These are phyloP conservation scores for Smittium culicis DNA, from an alignment of 371 early-diverging fungal genomes.

Conservation along the genomic window DNA sequence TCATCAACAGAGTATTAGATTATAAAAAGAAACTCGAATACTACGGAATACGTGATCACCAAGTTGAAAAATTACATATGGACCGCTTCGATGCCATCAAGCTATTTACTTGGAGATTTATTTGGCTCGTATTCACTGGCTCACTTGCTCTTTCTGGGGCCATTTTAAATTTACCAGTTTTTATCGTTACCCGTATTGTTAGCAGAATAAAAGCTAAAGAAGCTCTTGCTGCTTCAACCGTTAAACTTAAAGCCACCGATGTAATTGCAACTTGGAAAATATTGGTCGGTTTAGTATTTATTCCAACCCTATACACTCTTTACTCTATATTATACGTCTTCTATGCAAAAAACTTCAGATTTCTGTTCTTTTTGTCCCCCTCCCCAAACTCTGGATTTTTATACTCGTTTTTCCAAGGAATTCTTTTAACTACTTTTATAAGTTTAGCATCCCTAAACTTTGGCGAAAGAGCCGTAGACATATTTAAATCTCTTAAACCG, in stretches of 20 bases:
- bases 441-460: conserved; percentile 70
- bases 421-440: conserved; percentile 50
- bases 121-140: conserved; percentile 51
- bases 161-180: conserved; percentile 65
- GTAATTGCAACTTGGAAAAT: conserved; percentile 95
- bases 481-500: conserved; percentile 72
- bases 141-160: conserved; percentile 70
- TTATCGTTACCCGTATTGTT: conserved; percentile 49
- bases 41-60: conserved; percentile 90
- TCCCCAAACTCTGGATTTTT: conserved; percentile 5
- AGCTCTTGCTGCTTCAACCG: conserved; percentile 74
- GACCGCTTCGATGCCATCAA: conserved; percentile 50
- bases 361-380: conserved; percentile 10
- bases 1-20: conserved; percentile 54
- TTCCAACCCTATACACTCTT: conserved; percentile 58
- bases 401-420: conserved; percentile 37
- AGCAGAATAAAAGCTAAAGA: conserved; percentile 71
- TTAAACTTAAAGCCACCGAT: conserved; percentile 86
- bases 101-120: conserved; percentile 50
- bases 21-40: conserved; percentile 80
- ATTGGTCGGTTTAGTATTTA: conserved; percentile 60
- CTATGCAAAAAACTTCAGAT: conserved; percentile 17
- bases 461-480: conserved; percentile 79
- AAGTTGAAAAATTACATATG: conserved; percentile 70
- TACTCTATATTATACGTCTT: conserved; percentile 38